phyloP scores from a whole-genome alignment of 2,329 filamentous ascomycete genomes.

The Curvularia eragrostidis region DNA sequence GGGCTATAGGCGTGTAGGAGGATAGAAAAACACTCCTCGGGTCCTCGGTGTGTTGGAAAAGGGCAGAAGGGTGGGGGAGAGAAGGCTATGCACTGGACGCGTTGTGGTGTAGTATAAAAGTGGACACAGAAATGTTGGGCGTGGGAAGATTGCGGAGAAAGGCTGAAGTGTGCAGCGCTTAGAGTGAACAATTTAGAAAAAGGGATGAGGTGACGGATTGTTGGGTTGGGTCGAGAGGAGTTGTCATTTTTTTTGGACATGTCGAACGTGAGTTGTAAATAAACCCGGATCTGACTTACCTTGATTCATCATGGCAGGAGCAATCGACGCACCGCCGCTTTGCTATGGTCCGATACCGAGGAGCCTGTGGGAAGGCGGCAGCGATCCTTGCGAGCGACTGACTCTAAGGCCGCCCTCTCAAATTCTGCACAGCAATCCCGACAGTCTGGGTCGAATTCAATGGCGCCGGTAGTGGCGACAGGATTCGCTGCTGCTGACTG shows the following conservation, averaged over 20 bases:
- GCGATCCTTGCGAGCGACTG: constrained; percentile 29
- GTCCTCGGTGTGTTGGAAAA: constrained; percentile 41
- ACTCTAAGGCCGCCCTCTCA: constrained; percentile 32
- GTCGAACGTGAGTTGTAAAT: constrained; percentile 34
- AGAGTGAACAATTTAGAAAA: constrained; percentile 30
- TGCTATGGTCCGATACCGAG: constrained; percentile 27
- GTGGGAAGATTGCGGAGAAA: constrained; percentile 48
- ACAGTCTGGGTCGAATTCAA: constrained; percentile 34
- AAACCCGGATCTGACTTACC: constrained; percentile 47
- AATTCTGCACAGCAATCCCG: constrained; percentile 32
- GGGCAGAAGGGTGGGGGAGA: constrained; percentile 16
- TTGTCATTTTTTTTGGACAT: constrained; percentile 15
- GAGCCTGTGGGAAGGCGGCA: constrained; percentile 21
- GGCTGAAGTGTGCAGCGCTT: constrained; percentile 37
- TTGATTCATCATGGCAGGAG: constrained; percentile 46
- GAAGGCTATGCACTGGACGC: constrained; percentile 30
- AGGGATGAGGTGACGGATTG: not conserved
- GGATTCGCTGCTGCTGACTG: constrained; percentile 35
- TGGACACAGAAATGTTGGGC: constrained; percentile 40
- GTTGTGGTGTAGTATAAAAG: constrained; percentile 42
- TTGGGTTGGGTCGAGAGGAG: not conserved
- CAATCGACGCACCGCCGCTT: constrained; percentile 29
- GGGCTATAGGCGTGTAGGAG: constrained; percentile 43
- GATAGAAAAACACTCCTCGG: constrained; percentile 27
- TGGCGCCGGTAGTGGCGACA: constrained; percentile 38